phyloP scores from a whole-genome alignment of 768 basidiomycete species.

The Pulveroboletus sp. region DNA sequence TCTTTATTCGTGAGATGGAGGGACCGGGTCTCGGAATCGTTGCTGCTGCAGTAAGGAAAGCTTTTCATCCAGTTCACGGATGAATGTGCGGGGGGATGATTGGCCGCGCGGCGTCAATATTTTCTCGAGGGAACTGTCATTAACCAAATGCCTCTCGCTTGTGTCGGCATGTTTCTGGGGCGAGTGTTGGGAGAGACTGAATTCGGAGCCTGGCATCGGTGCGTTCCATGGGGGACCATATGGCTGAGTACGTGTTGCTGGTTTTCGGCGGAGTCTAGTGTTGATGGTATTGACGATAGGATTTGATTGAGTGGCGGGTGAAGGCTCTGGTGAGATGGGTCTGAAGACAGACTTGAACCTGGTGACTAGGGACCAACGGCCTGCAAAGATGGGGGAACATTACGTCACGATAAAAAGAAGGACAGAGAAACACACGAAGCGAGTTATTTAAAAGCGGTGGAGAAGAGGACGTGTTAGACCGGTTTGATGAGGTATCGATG shows the following conservation, averaged over 20 bases:
- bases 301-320: slow-evolving; percentile 2
- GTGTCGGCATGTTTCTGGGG: not conserved
- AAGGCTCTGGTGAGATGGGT: slow-evolving; percentile 6
- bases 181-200: not conserved
- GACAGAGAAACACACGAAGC: not conserved
- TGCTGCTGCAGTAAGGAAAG: slow-evolving; percentile 17
- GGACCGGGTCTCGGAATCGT: not conserved
- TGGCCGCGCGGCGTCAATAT: not conserved
- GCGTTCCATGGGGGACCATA: slow-evolving; percentile 36
- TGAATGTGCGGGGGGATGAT: slow-evolving; percentile 17
- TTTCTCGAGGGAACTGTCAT: not conserved
- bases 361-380: slow-evolving; percentile 8
- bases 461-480: not conserved
- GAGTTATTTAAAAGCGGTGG: slow-evolving; percentile 1
- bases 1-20: not conserved
- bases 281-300: slow-evolving; percentile 11
- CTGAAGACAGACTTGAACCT: slow-evolving; percentile 26
- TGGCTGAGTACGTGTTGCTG: slow-evolving; percentile 33
- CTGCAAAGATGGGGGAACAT: not conserved
- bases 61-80: slow-evolving; percentile 18
- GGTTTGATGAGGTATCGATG: not conserved
- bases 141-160: not conserved
- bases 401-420: not conserved
- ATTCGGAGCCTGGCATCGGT: slow-evolving; percentile 21
- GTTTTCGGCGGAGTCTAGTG: slow-evolving; percentile 20